Evolutionary conservation across 1,139 yeast genomes (phyloP).

Genomic region (Blastobotrys persicus): DNA sequence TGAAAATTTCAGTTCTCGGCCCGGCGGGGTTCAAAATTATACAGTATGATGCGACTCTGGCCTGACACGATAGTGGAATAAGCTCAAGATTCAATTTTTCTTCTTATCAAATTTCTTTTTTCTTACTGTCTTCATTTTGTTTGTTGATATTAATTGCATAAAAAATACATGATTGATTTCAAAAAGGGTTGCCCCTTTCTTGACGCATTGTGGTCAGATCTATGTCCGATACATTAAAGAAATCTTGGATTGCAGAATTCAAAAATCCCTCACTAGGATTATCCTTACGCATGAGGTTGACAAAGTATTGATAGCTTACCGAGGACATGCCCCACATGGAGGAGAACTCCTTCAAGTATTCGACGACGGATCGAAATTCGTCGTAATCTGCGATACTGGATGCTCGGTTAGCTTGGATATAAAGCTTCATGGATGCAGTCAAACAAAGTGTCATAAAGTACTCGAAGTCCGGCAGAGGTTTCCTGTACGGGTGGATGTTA

Average conservation of each 20-base stretch:
- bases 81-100: neutral
- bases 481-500: conserved; percentile 11
- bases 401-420: conserved; percentile 12
- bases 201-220: neutral
- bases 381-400: conserved; percentile 12
- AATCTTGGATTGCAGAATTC: conserved; percentile 1
- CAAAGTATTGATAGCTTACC: conserved; percentile 20
- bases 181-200: neutral
- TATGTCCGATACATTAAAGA: conserved; percentile 2
- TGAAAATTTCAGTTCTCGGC: too few relatives aligned
- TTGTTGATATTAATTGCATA: neutral
- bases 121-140: neutral
- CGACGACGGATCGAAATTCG: conserved; percentile 18
- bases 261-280: conserved; percentile 2
- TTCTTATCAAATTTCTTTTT: too few relatives aligned
- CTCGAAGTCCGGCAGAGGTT: conserved; percentile 21
- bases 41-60: too few relatives aligned
- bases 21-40: too few relatives aligned
- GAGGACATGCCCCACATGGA: conserved; percentile 21
- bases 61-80: too few relatives aligned
- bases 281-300: conserved; percentile 4
- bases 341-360: conserved; percentile 18
- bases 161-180: neutral
- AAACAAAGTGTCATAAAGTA: conserved; percentile 20
- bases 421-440: conserved; percentile 17